Evolutionary conservation across 1,139 yeast genomes (phyloP).

Genomic region (Kurtzmaniella natalensis): DNA sequence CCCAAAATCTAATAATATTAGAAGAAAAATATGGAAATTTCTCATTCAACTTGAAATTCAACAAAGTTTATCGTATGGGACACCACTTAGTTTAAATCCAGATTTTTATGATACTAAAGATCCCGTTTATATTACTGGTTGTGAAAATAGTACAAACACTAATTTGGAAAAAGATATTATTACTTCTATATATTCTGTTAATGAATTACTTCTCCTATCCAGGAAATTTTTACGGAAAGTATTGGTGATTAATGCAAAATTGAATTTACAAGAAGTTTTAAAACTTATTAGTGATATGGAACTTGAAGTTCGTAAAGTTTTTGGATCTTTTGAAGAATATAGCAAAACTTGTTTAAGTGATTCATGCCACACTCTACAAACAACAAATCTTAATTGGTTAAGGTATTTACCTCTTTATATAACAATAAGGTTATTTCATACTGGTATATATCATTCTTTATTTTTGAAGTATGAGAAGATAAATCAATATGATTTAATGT

Average conservation of each 20-base stretch:
- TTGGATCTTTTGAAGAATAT: constrained; percentile 9
- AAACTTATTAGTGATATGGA: constrained; percentile 6
- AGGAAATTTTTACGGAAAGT: constrained; percentile 3
- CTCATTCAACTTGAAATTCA: constrained; percentile 27
- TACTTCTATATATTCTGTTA: not conserved
- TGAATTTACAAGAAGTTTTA: constrained; percentile 2
- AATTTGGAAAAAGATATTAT: constrained; percentile 5
- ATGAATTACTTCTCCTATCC: constrained; percentile 1
- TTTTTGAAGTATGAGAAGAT: constrained; percentile 19
- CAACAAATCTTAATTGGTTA: constrained; percentile 1
- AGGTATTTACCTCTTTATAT: constrained; percentile 5
- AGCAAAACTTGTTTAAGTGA: constrained; percentile 2
- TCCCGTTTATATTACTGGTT: constrained; percentile 17
- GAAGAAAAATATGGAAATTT: constrained; percentile 46
- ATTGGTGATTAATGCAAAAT: constrained; percentile 4
- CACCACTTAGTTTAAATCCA: constrained; percentile 24
- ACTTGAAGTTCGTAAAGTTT: not conserved
- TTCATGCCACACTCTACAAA: not conserved
- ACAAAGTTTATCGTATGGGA: constrained; percentile 34
- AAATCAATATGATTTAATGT: constrained; percentile 14
- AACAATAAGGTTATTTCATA: constrained; percentile 13
- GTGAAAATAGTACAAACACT: not conserved
- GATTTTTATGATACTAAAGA: constrained; percentile 29
- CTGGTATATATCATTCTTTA: constrained; percentile 21
- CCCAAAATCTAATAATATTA: constrained; percentile 22